Evolutionary conservation across 164 flowering plant genomes (phyloP).

Genomic region (Macadamia tetraphylla): DNA sequence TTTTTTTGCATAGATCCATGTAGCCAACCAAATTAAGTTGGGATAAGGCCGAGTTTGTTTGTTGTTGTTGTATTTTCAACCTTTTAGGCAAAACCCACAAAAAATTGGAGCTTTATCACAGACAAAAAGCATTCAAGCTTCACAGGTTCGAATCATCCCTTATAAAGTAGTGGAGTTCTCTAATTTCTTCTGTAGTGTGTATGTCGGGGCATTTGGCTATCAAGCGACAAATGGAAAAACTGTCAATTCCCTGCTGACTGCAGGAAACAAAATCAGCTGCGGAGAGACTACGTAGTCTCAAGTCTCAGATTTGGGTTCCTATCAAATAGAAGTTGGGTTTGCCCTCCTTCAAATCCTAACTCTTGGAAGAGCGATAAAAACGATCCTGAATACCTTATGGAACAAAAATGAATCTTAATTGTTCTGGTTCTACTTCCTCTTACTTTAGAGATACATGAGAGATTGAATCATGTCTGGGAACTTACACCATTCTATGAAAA

Average conservation of each 20-base stretch:
- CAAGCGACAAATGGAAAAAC: conserved; percentile 28
- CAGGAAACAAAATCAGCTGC: conserved; percentile 31
- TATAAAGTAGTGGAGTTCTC: conserved; percentile 30
- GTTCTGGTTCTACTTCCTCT: too few relatives aligned
- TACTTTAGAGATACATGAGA: too few relatives aligned
- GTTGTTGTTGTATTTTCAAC: too few relatives aligned
- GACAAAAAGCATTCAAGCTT: conserved; percentile 47
- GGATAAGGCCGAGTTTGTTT: too few relatives aligned
- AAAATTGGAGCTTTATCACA: conserved; percentile 28
- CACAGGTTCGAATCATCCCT: conserved; percentile 24
- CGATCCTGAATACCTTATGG: conserved; percentile 18
- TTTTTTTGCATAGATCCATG: too few relatives aligned
- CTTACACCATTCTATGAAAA: too few relatives aligned
- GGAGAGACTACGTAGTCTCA: conserved; percentile 27
- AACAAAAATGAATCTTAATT: background rate
- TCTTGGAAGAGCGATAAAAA: conserved; percentile 34
- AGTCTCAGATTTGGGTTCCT: conserved; percentile 28
- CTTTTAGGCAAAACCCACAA: conserved; percentile 39
- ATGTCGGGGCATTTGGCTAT: conserved; percentile 46
- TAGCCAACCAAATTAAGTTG: too few relatives aligned
- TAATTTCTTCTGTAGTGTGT: conserved; percentile 45
- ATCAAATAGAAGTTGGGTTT: conserved; percentile 23
- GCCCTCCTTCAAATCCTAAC: conserved; percentile 40
- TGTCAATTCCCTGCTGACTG: conserved; percentile 39
- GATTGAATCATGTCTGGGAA: too few relatives aligned